Evolutionary conservation across 352 stramenopile species (phyloP), one percentile per base, ranked within the genome.

Genomic region (Thalassiosira livingstoniorum): DNA sequence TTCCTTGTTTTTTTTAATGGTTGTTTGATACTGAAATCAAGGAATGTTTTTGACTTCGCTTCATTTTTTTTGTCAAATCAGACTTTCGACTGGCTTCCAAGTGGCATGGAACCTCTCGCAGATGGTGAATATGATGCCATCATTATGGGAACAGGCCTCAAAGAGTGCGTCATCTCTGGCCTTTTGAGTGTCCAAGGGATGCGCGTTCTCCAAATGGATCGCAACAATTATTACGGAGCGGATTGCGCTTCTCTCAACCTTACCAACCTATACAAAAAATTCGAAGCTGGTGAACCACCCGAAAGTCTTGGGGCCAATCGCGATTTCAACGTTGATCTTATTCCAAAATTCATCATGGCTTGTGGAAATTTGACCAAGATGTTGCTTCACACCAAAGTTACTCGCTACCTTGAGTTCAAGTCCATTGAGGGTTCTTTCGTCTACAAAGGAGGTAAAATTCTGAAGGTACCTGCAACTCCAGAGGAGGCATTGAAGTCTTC

Each of bases 321-420:
- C 58, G 97, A 99, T 91, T 99, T 99, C 94, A 99, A 99, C 88
- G 98, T 99, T 64, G 98, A 99, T 91, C 92, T 99, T 29, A 98
- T 99, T 85, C 98, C 98, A 58, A 99, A 99, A 93, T 99, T 99
- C 85, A 99, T 99, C 89, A 99, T 99, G 97, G 97, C 98, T 0
- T 99, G 97, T 84, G 98, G 98, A 73, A 99, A 99, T 86, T 93
- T 99, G 25, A 98, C 99, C 29, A 99, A 99, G 92, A 99, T 99
- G 96, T 86, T 98, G 42, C 87, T 98, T 32, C 97, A 99, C 91
- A 98, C 96, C 57, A 98, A 98, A 86, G 97, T 99, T 65, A 99
- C 97, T 73, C 94, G 97, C 43, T 99, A 99, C 89, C 86, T 99
- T 55, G 97, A 99, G 81, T 99, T 99, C 91, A 98, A 99, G 92